Base-by-base conservation (phyloP, 108 stramenopile species). In the Schizochytrium sp. region DNA sequence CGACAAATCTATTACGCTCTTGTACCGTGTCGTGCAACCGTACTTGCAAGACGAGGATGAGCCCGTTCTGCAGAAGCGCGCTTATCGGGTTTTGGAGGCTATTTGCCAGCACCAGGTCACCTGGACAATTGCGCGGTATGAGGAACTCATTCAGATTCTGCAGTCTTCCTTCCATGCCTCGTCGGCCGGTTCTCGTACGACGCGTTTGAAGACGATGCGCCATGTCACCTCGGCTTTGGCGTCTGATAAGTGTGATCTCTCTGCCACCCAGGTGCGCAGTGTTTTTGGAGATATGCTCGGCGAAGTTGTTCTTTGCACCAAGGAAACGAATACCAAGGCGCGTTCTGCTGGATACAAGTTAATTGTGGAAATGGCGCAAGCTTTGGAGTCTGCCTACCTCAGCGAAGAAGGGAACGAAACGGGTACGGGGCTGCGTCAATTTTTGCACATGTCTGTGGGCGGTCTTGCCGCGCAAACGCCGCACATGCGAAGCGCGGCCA, bases 401-500 rank as follows among this genome's bases (percentile, higher is more conserved):
- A 23, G 25, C 25, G 76, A 83, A 34, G 63, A 69, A 41, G 63
- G 34, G 8, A 83, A 53, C 51, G 76, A 83, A 18, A 8, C 12
- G 14, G 76, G 51, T 12, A 47, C 45, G n/a, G 76, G 76, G 28
- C 45, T 83, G 14, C 76, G 76, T 23, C n/a, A 53, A 1, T 53
- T 83, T 45, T 34, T 83, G 76, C 45, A 83, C 45, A 83, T 83
- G 76, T 12, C n/a, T 12, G 76, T 83, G 19, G 76, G 76, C 18
- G 51, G 48, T 53, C 76, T 83, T 6, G 76, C 76, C 25, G 76
- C 76, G 48, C 45, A 83, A 23, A 83, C 76, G 5, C 76, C 45
- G 76, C 76, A 83, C 51, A 83, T 83, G 76, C 76, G 76, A 43
- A 83, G 76, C 51, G 76, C 76, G 45, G 76, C 48, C 51, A 2